Conservation (phyloP, 2,329 filamentous ascomycete species). For the Clarireedia hainanense region DNA sequence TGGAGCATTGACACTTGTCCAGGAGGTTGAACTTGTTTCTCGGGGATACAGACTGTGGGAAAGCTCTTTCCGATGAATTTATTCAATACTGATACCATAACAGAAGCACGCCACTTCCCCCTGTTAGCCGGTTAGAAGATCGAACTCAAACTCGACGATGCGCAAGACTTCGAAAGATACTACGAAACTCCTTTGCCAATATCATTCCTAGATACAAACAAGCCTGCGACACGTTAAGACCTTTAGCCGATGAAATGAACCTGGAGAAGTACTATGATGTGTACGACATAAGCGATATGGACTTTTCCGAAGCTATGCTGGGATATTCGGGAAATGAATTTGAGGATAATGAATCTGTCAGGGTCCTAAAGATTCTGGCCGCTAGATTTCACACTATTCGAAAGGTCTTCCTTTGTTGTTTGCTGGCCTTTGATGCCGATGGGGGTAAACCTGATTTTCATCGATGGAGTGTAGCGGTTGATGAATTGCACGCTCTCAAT, state of each 20-base stretch:
- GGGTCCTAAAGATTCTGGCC: conserved; percentile 72
- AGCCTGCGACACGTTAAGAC: conserved; percentile 59
- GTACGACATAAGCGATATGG: conserved; percentile 68
- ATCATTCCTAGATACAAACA: conserved; percentile 66
- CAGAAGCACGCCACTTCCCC: conserved; percentile 81
- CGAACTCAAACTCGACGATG: conserved; percentile 73
- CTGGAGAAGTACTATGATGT: conserved; percentile 90
- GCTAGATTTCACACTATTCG: conserved; percentile 73
- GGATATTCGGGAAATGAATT: conserved; percentile 58
- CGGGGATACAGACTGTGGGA: conserved; percentile 77
- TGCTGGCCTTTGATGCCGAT: conserved; percentile 78
- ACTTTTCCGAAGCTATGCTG: conserved; percentile 61
- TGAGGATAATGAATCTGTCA: conserved; percentile 70
- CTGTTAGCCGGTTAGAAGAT: conserved; percentile 87
- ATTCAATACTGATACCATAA: conserved; percentile 12
- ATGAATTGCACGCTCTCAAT: conserved; percentile 63
- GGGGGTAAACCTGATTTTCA: conserved; percentile 69
- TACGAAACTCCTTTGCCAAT: conserved; percentile 61
- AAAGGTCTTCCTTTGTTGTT: conserved; percentile 80
- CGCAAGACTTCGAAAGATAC: conserved; percentile 65
- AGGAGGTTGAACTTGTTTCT: conserved; percentile 93
- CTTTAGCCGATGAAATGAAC: conserved; percentile 70
- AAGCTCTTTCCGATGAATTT: background rate
- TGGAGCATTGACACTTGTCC: conserved; percentile 72
- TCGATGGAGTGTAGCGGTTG: conserved; percentile 71